phyloP scores from a whole-genome alignment of 1,139 yeast species.

The Scheffersomyces cryptocercus region DNA sequence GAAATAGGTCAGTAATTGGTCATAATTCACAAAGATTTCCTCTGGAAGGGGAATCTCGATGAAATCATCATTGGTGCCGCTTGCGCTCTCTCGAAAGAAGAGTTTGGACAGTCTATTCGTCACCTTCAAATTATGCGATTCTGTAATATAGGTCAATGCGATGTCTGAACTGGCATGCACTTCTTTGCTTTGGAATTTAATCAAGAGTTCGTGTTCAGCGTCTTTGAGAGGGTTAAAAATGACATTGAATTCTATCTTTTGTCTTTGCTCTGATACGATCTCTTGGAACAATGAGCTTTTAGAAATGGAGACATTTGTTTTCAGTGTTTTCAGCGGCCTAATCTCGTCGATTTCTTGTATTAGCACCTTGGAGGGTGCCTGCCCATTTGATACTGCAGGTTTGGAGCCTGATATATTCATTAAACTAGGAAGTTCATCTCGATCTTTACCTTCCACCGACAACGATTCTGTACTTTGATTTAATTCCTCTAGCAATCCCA shows the following conservation, averaged over 20 bases:
- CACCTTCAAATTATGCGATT: neutral
- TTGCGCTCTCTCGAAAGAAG: neutral
- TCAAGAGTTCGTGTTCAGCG: neutral
- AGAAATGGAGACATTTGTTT: neutral
- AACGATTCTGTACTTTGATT: conserved; percentile 1
- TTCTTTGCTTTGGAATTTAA: neutral
- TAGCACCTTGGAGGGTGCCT: neutral
- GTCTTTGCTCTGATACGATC: conserved; percentile 2
- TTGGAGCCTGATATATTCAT: conserved; percentile 22
- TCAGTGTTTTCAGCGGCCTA: conserved; percentile 11
- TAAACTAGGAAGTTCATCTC: conserved; percentile 19
- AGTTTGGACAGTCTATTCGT: neutral
- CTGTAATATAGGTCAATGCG: neutral
- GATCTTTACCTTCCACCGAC: conserved; percentile 11
- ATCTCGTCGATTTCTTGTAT: conserved; percentile 11
- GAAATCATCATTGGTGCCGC: neutral
- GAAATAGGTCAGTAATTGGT: conserved; percentile 5
- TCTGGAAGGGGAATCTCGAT: neutral
- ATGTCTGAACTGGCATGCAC: neutral
- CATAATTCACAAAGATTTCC: neutral
- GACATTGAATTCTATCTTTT: conserved; percentile 8
- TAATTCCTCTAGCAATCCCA: conserved; percentile 43
- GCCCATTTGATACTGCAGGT: conserved; percentile 1
- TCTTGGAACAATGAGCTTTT: neutral
- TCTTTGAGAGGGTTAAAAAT: neutral